Conservation (phyloP, 2,329 filamentous ascomycete species). For the Colletotrichum noveboracense region DNA sequence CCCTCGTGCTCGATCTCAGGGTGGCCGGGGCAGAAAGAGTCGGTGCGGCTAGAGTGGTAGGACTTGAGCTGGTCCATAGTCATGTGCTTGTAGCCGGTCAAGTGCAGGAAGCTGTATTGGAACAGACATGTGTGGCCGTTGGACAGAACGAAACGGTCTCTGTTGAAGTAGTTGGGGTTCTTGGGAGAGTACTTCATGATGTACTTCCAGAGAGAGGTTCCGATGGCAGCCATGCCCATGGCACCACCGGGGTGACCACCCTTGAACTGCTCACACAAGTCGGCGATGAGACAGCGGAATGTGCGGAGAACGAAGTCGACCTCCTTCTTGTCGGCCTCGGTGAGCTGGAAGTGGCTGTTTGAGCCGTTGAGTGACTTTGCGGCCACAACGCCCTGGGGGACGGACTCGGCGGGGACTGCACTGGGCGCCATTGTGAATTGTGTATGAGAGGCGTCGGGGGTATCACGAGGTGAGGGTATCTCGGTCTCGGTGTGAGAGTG, state of each 20-base stretch:
- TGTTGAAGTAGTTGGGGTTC: conserved; percentile 63
- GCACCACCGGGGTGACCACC: conserved; percentile 69
- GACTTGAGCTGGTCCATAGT: conserved; percentile 62
- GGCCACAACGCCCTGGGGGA: conserved; percentile 3
- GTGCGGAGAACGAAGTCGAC: conserved; percentile 53
- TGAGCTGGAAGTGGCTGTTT: conserved; percentile 8
- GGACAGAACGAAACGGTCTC: conserved; percentile 67
- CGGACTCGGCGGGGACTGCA: conserved; percentile 7
- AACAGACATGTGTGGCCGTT: conserved; percentile 65
- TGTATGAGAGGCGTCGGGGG: not conserved
- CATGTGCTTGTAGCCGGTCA: conserved; percentile 59
- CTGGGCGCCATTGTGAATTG: conserved; percentile 18
- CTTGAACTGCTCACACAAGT: conserved; percentile 73
- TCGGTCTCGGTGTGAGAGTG: not conserved
- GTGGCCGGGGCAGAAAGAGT: conserved; percentile 59
- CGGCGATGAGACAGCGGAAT: conserved; percentile 68
- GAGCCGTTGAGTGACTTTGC: conserved; percentile 9
- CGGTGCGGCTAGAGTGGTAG: conserved; percentile 49
- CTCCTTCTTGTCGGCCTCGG: conserved; percentile 9
- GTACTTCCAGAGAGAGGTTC: conserved; percentile 65
- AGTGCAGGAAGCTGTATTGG: conserved; percentile 58
- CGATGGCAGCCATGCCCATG: conserved; percentile 68
- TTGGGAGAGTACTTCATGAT: conserved; percentile 63
- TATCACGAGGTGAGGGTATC: not conserved
- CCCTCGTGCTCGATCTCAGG: conserved; percentile 64